Evolutionary conservation across 1,139 yeast species (phyloP), one percentile per base, ranked within the genome.

Genomic region (Yamadazyma friedrichii): DNA sequence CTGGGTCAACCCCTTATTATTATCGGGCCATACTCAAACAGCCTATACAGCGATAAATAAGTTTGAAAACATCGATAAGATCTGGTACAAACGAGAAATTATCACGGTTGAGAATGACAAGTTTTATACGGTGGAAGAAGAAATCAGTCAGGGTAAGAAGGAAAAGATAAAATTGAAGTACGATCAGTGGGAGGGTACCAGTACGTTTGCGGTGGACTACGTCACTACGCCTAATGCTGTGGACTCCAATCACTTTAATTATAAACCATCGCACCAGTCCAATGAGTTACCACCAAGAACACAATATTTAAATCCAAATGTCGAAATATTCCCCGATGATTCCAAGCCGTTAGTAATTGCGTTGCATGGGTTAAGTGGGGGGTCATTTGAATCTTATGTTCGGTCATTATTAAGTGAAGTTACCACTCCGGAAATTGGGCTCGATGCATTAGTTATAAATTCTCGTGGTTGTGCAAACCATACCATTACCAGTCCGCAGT

Each of bases 381-480:
- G 86, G 0, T 78, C 84, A 9, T 75, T 74, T 51, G 86, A 80
- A 55, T 64, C 78, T 33, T 79, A 79, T 45, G 70, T 80, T 22
- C 61, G 84, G 32, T 65, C 80, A 2, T 62, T 70, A 25, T 51
- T 78, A 31, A 45, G 56, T 32, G 56, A 62, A 35, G 59, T 76
- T 31, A 63, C 70, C 4, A 49, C 51, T 1, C 57, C 57, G 2
- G 64, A 66, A 26, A 56, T 56, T 47, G 62, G 60, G 10, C 74
- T 79, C 46, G 83, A 79, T 52, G 80, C 78, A 1, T 56, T 78
- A 46, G 84, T 78, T 9, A 55, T 80, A 40, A 80, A 78, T 48
- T 69, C 82, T 3, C 61, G 86, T 39, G 86, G 86, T 1, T 80
- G 86, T 56, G 80, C 83, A 36, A 65, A 77, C 45, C 80, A 80